These are phyloP conservation scores for Sarocladiaceae sp. DNA, from an alignment of 2,329 filamentous ascomycete genomes.

Conservation along the genomic window DNA sequence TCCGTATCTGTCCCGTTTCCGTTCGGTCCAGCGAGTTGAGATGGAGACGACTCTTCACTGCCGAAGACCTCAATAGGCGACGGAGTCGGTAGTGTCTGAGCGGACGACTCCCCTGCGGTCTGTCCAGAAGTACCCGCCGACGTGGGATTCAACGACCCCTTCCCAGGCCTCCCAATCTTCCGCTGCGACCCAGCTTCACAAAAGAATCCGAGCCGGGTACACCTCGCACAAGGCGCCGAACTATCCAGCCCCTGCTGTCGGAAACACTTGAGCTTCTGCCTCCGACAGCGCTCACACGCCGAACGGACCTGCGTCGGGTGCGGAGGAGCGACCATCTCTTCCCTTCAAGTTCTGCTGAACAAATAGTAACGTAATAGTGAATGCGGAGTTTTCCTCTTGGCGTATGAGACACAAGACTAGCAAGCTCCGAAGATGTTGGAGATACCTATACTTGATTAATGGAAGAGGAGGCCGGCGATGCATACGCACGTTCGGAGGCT, in stretches of 20 bases:
- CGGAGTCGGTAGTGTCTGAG: not conserved
- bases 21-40: not conserved
- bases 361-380: too few species aligned
- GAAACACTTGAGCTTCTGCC: constrained; percentile 27
- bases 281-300: constrained; percentile 27
- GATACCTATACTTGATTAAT: not conserved
- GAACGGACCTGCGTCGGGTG: constrained; percentile 28
- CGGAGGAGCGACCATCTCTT: constrained; percentile 12
- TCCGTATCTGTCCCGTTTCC: not conserved
- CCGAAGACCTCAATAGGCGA: constrained; percentile 1
- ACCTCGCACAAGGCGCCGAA: constrained; percentile 22
- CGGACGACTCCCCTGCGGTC: not conserved
- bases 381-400: too few species aligned
- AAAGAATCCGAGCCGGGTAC: constrained; percentile 21
- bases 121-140: not conserved
- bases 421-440: too few species aligned
- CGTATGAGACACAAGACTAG: too few species aligned
- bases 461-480: not conserved
- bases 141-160: not conserved
- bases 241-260: constrained; percentile 14
- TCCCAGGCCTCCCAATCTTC: constrained; percentile 25
- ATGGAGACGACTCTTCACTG: constrained; percentile 2
- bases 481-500: not conserved
- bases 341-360: too few species aligned
- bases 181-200: constrained; percentile 25